Percentiles rank a stretch among this genome's conserved stretches.
Evolutionary conservation across 2,329 filamentous ascomycete genomes (phyloP).

Genomic region (Penicillium sp.): DNA sequence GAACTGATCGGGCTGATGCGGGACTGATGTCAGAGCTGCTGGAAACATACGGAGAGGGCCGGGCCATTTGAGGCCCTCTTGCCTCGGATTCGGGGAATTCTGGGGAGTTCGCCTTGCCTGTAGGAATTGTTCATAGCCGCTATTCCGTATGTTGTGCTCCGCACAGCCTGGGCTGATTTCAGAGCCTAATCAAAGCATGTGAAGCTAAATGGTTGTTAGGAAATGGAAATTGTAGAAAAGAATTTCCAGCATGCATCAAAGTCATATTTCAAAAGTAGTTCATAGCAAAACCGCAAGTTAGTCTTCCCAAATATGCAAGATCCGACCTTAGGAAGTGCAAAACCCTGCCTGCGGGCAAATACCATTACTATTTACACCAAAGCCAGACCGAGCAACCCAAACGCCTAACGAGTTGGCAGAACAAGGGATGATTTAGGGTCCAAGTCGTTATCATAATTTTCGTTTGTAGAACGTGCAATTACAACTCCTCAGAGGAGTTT

Average conservation of each 20-base stretch:
- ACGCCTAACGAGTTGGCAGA: slow-evolving; percentile 17
- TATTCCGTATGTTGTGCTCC: background rate
- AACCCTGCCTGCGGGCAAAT: slow-evolving; percentile 7
- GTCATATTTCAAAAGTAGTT: slow-evolving; percentile 3
- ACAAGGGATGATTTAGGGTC: slow-evolving; percentile 10
- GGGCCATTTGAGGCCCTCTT: slow-evolving; percentile 14
- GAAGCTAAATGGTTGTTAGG: background rate
- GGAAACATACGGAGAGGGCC: slow-evolving; percentile 30
- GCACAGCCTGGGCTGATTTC: background rate
- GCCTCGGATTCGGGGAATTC: slow-evolving; percentile 29
- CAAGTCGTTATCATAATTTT: slow-evolving; percentile 18
- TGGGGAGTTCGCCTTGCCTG: slow-evolving; percentile 26
- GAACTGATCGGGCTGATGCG: slow-evolving; percentile 42
- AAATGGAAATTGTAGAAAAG: background rate
- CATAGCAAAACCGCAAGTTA: slow-evolving; percentile 2
- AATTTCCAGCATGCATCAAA: background rate
- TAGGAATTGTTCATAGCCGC: slow-evolving; percentile 22
- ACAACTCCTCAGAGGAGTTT: slow-evolving; percentile 75
- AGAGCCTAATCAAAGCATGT: background rate
- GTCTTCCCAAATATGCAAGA: slow-evolving; percentile 11
- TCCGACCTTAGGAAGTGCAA: slow-evolving; percentile 19
- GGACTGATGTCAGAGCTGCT: slow-evolving; percentile 41
- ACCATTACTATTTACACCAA: slow-evolving; percentile 17
- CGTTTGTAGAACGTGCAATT: slow-evolving; percentile 17
- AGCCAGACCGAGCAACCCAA: slow-evolving; percentile 12